Evolutionary conservation across 352 stramenopile species (phyloP), one percentile per base, ranked within the genome.

Genomic region (Phytophthora fragariaefolia): DNA sequence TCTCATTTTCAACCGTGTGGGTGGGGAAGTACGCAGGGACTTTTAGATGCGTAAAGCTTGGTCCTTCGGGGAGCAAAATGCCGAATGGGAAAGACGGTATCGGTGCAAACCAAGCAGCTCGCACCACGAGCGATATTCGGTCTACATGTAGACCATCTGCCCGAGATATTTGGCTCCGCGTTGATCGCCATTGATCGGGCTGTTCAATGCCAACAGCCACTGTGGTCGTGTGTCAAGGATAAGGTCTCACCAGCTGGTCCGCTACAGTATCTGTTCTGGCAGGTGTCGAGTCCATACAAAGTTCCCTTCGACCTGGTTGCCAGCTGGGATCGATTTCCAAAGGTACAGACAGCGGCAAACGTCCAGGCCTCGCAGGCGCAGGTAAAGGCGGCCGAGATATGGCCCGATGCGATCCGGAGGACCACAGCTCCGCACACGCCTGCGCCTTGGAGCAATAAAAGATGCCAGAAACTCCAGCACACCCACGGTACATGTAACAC

Each of bases 21-120:
- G 20, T 7, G n/a, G n/a, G 6, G 42, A 22, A 22, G 30, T 54
- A 59, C 38, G 49, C 40, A 47, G 49, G 46, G 22, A 56, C 27
- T 34, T 49, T 9, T 9, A 17, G 17, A 18, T 8, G 34, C 13
- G n/a, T 17, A 6, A 8, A 17, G 17, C 40, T 47, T 10, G 24
- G 52, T 60, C 52, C 38, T 60, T 50, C 30, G 23, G 13, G 17
- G 24, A 34, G 15, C 36, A 59, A n/a, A 64, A 60, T 60, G 36
- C 32, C 59, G 47, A 70, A 54, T 70, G 55, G 36, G 23, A 55
- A 67, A 48, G 40, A 38, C 9, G 22, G 17, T 13, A 12, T n/a
- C 40, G 7, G 38, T 34, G 32, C 45, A 65, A 43, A 52, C n/a
- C n/a, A n/a, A n/a, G n/a, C n/a, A n/a, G n/a, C n/a, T n/a, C n/a